Evolutionary conservation across 2,329 filamentous ascomycete genomes (phyloP).

Genomic region (Fusarium mexicanum): DNA sequence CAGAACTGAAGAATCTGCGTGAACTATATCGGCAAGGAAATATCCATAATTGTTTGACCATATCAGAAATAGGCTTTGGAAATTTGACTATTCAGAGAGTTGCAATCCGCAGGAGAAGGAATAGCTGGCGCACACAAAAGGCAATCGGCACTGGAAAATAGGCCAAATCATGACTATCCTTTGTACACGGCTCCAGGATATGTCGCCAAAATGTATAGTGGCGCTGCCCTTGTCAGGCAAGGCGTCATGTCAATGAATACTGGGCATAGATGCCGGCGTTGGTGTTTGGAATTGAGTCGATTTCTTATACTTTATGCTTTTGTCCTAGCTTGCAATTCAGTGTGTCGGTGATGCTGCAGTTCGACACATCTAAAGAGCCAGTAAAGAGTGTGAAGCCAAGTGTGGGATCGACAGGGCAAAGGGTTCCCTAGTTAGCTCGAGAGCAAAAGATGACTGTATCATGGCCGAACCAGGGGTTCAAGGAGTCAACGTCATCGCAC

Average conservation of each 20-base stretch:
- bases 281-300: constrained; percentile 23
- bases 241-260: neutral
- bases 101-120: constrained; percentile 3
- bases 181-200: neutral
- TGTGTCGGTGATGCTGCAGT: neutral
- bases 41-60: neutral
- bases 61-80: neutral
- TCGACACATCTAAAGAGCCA: neutral
- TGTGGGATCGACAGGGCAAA: constrained; percentile 6
- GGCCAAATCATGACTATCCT: neutral
- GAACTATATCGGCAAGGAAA: neutral
- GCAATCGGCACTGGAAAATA: neutral
- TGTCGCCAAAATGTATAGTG: neutral
- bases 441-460: neutral
- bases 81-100: neutral
- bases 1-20: constrained; percentile 22
- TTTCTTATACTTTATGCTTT: neutral
- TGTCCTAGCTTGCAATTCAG: neutral
- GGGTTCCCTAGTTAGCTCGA: neutral
- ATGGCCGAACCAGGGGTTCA: constrained; percentile 5
- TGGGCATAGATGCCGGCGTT: constrained; percentile 10
- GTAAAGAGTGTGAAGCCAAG: neutral
- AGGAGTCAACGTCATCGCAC: constrained; percentile 24
- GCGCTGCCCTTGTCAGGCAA: neutral
- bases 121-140: neutral